Conservation (phyloP, 2,329 filamentous ascomycete species). For the Myriangium duriaei region DNA sequence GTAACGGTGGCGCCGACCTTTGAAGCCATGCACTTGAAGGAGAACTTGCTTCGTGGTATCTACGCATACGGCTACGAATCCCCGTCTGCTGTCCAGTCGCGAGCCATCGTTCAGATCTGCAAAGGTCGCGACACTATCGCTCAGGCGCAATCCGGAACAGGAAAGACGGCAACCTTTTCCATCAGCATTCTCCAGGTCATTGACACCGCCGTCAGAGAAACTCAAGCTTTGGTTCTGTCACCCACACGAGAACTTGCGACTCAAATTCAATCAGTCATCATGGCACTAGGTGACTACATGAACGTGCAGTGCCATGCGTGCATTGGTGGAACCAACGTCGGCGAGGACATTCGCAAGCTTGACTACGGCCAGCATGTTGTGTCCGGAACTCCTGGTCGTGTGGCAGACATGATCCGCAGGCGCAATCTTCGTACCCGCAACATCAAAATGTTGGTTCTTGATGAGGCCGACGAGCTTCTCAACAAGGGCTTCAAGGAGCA, state of each 20-base stretch:
- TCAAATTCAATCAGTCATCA: slow-evolving; percentile 96
- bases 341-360: slow-evolving; percentile 93
- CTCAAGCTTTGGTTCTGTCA: slow-evolving; percentile 86
- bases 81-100: slow-evolving; percentile 91
- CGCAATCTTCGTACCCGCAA: slow-evolving; percentile 59
- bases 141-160: slow-evolving; percentile 91
- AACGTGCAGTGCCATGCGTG: slow-evolving; percentile 98
- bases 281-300: slow-evolving; percentile 99
- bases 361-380: slow-evolving; percentile 97
- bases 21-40: slow-evolving; percentile 93
- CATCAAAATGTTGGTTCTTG: slow-evolving; percentile 68
- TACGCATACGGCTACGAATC: slow-evolving; percentile 99
- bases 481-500: slow-evolving; percentile 96
- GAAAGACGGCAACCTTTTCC: slow-evolving; percentile 93
- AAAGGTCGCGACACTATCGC: slow-evolving; percentile 98
- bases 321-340: slow-evolving; percentile 94
- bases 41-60: slow-evolving; percentile 90
- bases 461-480: slow-evolving; percentile 66
- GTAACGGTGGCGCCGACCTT: slow-evolving; percentile 90
- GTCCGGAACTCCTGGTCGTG: slow-evolving; percentile 90
- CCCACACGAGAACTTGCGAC: slow-evolving; percentile 94
- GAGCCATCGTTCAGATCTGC: slow-evolving; percentile 97
- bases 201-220: slow-evolving; percentile 83
- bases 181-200: slow-evolving; percentile 95
- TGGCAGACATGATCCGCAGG: slow-evolving; percentile 72